Evolutionary conservation across 179 eudicot species (phyloP).

Genomic region (Nepenthes alata): DNA sequence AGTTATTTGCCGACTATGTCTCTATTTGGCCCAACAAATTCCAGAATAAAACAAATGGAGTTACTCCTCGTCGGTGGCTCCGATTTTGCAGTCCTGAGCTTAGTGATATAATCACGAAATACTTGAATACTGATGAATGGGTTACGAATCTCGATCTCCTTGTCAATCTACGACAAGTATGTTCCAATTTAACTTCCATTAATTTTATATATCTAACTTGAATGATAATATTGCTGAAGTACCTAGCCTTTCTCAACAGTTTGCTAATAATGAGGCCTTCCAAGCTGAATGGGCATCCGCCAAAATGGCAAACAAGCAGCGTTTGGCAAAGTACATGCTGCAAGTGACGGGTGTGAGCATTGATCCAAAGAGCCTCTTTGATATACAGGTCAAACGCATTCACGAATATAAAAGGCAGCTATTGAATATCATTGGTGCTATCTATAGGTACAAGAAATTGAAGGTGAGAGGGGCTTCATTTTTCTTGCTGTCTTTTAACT

Average conservation of each 20-base stretch:
- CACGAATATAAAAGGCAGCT: slow-evolving; percentile 98
- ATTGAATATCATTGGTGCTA: slow-evolving; percentile 72
- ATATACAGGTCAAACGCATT: slow-evolving; percentile 94
- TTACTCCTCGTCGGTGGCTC: slow-evolving; percentile 98
- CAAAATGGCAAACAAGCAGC: slow-evolving; percentile 87
- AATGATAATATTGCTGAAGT: background rate
- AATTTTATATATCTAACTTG: background rate
- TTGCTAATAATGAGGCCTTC: slow-evolving; percentile 74
- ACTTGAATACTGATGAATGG: slow-evolving; percentile 92
- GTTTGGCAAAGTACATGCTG: slow-evolving; percentile 64
- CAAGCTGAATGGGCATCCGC: slow-evolving; percentile 94
- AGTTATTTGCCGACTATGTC: slow-evolving; percentile 88
- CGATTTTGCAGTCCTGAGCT: slow-evolving; percentile 89
- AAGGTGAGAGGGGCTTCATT: slow-evolving; percentile 43
- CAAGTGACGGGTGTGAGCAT: slow-evolving; percentile 73
- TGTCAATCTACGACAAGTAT: slow-evolving; percentile 59
- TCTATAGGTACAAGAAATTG: slow-evolving; percentile 86
- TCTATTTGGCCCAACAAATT: slow-evolving; percentile 93
- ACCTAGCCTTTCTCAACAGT: slow-evolving; percentile 25
- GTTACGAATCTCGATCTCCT: slow-evolving; percentile 90
- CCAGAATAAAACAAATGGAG: slow-evolving; percentile 97
- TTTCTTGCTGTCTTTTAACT: background rate
- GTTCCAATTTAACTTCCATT: slow-evolving; percentile 10
- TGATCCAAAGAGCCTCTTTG: slow-evolving; percentile 86
- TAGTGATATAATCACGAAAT: slow-evolving; percentile 76